These are phyloP conservation scores for Russula vinacea DNA, from an alignment of 768 basidiomycete species.

Conservation along the genomic window DNA sequence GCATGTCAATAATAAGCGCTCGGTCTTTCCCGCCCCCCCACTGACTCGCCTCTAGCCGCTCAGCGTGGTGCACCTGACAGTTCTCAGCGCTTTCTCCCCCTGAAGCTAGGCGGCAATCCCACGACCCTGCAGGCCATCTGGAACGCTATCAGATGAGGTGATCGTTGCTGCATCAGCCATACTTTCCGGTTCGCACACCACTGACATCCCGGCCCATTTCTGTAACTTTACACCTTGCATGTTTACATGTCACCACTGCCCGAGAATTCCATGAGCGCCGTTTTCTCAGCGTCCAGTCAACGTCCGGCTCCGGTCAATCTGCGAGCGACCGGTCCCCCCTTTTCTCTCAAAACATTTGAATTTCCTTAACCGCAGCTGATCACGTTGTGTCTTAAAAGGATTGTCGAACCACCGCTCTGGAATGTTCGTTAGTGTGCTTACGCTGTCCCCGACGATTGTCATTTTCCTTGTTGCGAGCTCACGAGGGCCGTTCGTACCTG, in stretches of 20 bases:
- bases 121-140: slow-evolving; percentile 11
- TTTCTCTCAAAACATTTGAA: neutral
- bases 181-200: neutral
- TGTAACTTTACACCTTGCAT: neutral
- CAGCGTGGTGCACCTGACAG: neutral
- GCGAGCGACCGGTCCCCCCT: neutral
- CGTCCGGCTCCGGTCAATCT: neutral
- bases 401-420: neutral
- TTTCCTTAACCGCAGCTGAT: neutral
- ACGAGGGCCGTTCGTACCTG: neutral
- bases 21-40: neutral
- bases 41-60: neutral
- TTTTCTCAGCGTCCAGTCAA: neutral
- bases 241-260: neutral
- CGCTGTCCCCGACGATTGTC: neutral
- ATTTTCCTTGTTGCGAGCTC: neutral
- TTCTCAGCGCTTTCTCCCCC: neutral
- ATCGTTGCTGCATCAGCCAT: slow-evolving; percentile 1
- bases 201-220: neutral
- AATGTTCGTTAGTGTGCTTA: neutral
- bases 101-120: neutral
- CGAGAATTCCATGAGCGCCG: neutral
- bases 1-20: slow-evolving; percentile 1
- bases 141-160: slow-evolving; percentile 8
- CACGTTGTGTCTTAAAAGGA: neutral